Conservation (phyloP, 176 grass and related monocot species). For the Elymus sibiricus region DNA sequence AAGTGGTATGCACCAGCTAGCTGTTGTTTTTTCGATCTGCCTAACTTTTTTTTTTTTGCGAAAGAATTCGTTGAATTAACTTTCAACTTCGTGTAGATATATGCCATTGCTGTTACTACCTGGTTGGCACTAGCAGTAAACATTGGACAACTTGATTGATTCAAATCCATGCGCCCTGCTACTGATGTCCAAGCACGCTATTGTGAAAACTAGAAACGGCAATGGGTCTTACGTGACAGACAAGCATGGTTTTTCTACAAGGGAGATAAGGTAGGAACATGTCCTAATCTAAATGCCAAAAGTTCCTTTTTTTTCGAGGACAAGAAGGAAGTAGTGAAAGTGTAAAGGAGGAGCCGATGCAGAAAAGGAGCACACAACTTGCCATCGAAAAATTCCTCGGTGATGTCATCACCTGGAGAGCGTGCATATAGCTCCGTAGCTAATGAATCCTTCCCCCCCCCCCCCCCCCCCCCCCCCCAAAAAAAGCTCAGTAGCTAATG, state of each 20-base stretch:
- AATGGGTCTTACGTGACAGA: background rate
- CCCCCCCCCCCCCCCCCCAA: too few species aligned
- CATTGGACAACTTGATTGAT: background rate
- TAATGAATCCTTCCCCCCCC: too few species aligned
- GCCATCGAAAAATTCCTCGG: background rate
- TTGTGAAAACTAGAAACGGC: too few species aligned
- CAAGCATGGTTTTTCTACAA: background rate
- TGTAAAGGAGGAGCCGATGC: conserved; percentile 12
- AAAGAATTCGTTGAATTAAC: background rate
- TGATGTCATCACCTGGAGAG: background rate
- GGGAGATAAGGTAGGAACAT: background rate
- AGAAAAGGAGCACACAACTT: conserved; percentile 25
- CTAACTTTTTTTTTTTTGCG: too few species aligned
- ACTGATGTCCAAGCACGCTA: background rate
- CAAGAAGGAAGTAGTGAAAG: background rate
- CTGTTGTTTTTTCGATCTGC: background rate
- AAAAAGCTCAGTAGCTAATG: too few species aligned
- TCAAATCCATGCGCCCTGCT: background rate
- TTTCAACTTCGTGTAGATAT: background rate
- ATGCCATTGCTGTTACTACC: background rate
- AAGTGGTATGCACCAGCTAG: background rate
- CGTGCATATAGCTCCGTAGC: background rate
- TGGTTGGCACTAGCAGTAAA: background rate
- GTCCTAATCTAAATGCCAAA: background rate
- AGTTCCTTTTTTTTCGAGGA: background rate